Evolutionary conservation across 768 basidiomycete genomes (phyloP), one percentile per base, ranked within the genome.

Genomic region (Russula brevipes): DNA sequence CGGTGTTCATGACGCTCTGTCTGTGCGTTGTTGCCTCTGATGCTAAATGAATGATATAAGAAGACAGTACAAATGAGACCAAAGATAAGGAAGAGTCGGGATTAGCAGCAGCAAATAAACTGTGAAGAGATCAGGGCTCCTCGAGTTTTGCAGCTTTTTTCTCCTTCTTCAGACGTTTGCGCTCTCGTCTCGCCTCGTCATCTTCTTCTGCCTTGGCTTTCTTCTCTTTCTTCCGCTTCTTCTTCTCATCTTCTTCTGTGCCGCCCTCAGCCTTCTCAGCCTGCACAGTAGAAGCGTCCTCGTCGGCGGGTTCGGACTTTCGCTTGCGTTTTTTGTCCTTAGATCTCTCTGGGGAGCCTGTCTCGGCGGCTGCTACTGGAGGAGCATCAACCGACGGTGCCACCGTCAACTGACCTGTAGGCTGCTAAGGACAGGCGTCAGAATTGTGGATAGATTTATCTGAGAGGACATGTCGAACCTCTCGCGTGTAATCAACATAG

Each of bases 401-500:
- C 17, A 78, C 74, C 3, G 54, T 51, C 36, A 77, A 71, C 24
- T 80, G 75, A n/a, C 79, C 73, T 11, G 72, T 65, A 52, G 78
- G 74, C 64, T 78, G 76, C 75, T 79, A 65, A 4, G 45, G n/a
- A 10, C 35, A 12, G 33, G 3, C 2, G 55, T 42, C 45, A 45
- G 44, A 59, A 62, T 44, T 47, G 54, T 42, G 39, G 63, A 33
- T 4, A 71, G 72, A 54, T 72, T 67, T 69, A 66, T 78, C 75
- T 19, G 31, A 53, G 8, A 63, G 65, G 30, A 44, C 42, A n/a
- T 5, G 52, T 49, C 58, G 64, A 54, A 80, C 82, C 57, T 88
- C 88, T 51, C 89, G 86, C 66, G 81, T 87, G 75, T 96, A 98
- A 73, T 99, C 97, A 57, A 96, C 83, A 73, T 99, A 98, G 71